Evolutionary conservation across 805 yeast species (phyloP).

Genomic region (Groenewaldozyma tartarivorans): DNA sequence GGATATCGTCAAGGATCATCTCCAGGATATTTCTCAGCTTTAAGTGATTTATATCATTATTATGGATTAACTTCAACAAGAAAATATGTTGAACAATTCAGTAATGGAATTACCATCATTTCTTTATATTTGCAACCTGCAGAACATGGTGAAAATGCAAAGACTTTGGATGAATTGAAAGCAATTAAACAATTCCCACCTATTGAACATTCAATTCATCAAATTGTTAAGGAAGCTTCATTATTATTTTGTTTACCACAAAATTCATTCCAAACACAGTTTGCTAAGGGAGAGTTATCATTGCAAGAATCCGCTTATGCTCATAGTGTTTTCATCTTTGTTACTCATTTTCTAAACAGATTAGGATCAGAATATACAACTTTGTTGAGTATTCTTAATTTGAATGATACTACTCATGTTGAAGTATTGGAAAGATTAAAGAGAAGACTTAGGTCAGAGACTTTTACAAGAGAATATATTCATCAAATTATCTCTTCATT

Average conservation of each 20-base stretch:
- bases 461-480: conserved; percentile 80
- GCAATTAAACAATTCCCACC: conserved; percentile 30
- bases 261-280: conserved; percentile 65
- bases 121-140: conserved; percentile 75
- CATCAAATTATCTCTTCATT: conserved; percentile 65
- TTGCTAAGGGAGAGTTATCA: conserved; percentile 68
- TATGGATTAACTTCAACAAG: conserved; percentile 77
- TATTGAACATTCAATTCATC: conserved; percentile 70
- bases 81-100: conserved; percentile 88
- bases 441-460: conserved; percentile 84
- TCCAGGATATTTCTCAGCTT: conserved; percentile 78
- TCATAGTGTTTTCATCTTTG: conserved; percentile 86
- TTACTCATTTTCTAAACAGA: conserved; percentile 88
- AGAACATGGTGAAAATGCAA: conserved; percentile 34
- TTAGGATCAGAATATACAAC: conserved; percentile 82
- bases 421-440: conserved; percentile 75
- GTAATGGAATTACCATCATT: conserved; percentile 77
- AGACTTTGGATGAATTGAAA: conserved; percentile 24
- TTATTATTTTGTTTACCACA: conserved; percentile 85
- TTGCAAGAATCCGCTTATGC: conserved; percentile 93
- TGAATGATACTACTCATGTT: conserved; percentile 53
- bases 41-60: conserved; percentile 78
- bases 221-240: conserved; percentile 89
- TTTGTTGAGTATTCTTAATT: conserved; percentile 53
- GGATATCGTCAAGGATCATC: conserved; percentile 82